These are phyloP conservation scores for Parsonsia alboflavescens DNA, from an alignment of 257 asterid species.

Conservation along the genomic window DNA sequence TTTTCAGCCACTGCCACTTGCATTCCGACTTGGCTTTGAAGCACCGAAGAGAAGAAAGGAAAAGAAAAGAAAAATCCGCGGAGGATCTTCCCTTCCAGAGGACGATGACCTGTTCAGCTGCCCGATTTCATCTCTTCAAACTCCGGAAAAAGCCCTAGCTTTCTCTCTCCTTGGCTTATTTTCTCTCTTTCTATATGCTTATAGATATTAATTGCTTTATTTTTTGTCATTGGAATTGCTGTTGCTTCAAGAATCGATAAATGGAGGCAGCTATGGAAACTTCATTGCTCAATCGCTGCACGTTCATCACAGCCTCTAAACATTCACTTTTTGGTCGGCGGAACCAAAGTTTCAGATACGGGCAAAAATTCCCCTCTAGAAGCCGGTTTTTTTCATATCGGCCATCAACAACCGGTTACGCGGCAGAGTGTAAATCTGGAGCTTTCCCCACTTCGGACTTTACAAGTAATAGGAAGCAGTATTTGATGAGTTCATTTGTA, in stretches of 20 bases:
- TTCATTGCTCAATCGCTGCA: constrained; percentile 28
- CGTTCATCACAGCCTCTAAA: constrained; percentile 22
- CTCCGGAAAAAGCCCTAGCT: constrained; percentile 30
- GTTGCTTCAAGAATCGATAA: constrained; percentile 19
- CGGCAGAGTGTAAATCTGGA: constrained; percentile 27
- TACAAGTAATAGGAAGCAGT: background rate
- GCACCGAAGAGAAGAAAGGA: constrained; percentile 11
- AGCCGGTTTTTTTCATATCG: constrained; percentile 4
- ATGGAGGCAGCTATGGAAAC: constrained; percentile 53
- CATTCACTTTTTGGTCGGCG: constrained; percentile 26
- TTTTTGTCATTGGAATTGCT: background rate
- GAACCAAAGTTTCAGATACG: constrained; percentile 23
- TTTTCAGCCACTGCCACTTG: constrained; percentile 30
- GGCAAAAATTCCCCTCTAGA: constrained; percentile 23
- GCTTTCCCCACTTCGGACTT: constrained; percentile 16
- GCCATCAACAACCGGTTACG: constrained; percentile 14
- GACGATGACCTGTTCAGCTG: constrained; percentile 41
- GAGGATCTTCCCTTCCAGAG: constrained; percentile 5
- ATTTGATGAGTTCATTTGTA: background rate
- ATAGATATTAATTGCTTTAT: background rate
- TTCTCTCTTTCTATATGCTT: background rate
- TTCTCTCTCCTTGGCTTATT: background rate
- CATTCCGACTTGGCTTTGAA: background rate
- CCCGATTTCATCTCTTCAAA: constrained; percentile 40
- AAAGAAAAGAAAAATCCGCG: constrained; percentile 14